Evolutionary conservation across 2,329 filamentous ascomycete genomes (phyloP), one percentile per base, ranked within the genome.

Genomic region (Sporothrix phasma): DNA sequence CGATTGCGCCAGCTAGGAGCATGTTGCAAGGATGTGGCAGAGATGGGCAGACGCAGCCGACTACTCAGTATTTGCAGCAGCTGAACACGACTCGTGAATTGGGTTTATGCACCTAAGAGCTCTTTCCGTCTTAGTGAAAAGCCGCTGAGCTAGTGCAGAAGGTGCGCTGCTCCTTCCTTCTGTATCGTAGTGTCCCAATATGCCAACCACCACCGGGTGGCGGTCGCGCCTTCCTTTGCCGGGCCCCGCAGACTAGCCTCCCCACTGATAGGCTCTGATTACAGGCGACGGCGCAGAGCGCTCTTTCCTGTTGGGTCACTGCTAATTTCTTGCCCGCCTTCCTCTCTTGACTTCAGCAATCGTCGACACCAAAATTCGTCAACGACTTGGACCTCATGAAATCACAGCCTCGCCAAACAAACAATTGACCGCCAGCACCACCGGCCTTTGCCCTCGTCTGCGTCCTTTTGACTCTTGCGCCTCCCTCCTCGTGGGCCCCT

Each of bases 211-310:
- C 29, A 19, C 5, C 45, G 51, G 34, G 51, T 54, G 51, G 31
- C 51, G 31, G 51, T 58, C 39, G 56, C 17, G 45, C 56, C 37
- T 45, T 59, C 37, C 56, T 15, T 45, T 19, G 15, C 41, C 41
- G 6, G 37, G 34, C 37, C 54, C 37, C 54, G 37, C 54, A 41
- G 37, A 37, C 15, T 17, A n/a, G n/a, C n/a, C 22, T 22, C 1
- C 54, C 37, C 39, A 43, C 17, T 31, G 39, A 46, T 45, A 43
- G 37, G 54, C 56, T 7, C 22, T 31, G 22, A 59, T 45, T 31
- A 58, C 54, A 43, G 54, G 54, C 54, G 51, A 56, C 31, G 54
- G 37, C 54, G 54, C 54, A 58, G 43, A 58, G 31, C 31, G 31
- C 17, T 26, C 7, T 26, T 37, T 10, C 34, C 34, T n/a, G n/a